These are phyloP conservation scores for Haberlea rhodopensis DNA, from an alignment of 257 asterid species.

Conservation along the genomic window DNA sequence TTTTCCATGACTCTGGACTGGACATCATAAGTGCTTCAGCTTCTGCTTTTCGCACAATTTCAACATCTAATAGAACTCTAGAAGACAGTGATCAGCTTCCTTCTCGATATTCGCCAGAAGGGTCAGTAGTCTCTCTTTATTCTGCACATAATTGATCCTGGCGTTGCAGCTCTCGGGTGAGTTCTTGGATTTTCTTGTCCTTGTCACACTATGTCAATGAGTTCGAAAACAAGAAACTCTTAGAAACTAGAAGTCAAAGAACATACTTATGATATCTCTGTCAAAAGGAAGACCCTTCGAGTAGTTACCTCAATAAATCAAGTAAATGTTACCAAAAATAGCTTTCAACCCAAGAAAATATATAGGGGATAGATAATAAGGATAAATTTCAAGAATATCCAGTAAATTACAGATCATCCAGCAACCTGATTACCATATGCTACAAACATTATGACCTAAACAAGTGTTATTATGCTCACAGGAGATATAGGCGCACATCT, in stretches of 20 bases:
- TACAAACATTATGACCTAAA: no score
- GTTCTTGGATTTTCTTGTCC: slow-evolving; percentile 59
- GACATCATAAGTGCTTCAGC: slow-evolving; percentile 37
- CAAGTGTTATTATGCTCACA: neutral
- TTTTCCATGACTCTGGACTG: neutral
- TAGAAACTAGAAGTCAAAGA: neutral
- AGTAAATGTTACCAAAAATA: no score
- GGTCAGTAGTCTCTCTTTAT: slow-evolving; percentile 37
- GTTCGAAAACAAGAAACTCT: slow-evolving; percentile 3
- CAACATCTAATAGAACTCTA: slow-evolving; percentile 48
- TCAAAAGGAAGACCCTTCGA: neutral
- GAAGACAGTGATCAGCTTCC: slow-evolving; percentile 47
- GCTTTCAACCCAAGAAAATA: neutral
- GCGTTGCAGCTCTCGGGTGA: slow-evolving; percentile 49
- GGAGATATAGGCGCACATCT: neutral
- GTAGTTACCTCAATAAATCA: neutral
- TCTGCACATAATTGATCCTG: slow-evolving; percentile 54
- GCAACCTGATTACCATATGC: neutral
- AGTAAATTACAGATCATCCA: neutral
- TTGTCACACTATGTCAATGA: slow-evolving; percentile 41
- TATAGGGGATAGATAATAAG: neutral
- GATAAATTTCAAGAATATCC: neutral
- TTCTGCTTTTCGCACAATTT: slow-evolving; percentile 49
- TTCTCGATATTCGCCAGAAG: slow-evolving; percentile 43
- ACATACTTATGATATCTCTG: no score